Percentiles rank a stretch among this genome's conserved stretches.
Conservation (phyloP, 495 filamentous ascomycete genomes). For the Aspergillus coremiiformis region DNA sequence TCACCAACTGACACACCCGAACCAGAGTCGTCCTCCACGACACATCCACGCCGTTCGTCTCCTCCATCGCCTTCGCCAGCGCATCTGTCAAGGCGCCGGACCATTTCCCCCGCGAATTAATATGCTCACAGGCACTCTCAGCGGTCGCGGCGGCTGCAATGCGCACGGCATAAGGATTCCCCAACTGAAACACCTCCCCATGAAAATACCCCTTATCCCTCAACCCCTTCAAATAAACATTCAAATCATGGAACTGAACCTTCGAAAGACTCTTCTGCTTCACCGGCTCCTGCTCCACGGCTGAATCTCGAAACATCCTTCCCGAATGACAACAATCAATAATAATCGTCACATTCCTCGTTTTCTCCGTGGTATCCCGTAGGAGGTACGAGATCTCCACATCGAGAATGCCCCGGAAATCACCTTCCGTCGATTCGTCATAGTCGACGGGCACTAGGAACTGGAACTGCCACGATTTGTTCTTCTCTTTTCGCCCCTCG, state of each 20-base stretch:
- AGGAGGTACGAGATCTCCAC: slow-evolving; percentile 6
- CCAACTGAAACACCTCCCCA: not conserved
- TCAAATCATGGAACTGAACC: not conserved
- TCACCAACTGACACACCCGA: not conserved
- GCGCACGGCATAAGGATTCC: not conserved
- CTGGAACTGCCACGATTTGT: not conserved
- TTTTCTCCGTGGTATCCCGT: slow-evolving; percentile 1
- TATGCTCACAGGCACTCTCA: slow-evolving; percentile 1
- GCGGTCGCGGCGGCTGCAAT: not conserved
- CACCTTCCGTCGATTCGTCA: not conserved
- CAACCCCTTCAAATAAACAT: not conserved
- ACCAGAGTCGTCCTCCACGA: not conserved
- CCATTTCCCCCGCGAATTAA: not conserved
- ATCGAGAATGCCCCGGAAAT: slow-evolving; percentile 4
- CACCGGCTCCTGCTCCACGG: not conserved
- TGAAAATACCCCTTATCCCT: not conserved
- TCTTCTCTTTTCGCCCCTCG: not conserved
- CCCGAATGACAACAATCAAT: slow-evolving; percentile 7
- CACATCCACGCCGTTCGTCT: not conserved
- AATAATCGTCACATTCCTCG: slow-evolving; percentile 3
- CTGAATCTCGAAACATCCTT: not conserved
- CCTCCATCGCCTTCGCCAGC: not conserved
- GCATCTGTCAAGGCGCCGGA: not conserved
- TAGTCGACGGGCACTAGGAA: slow-evolving; percentile 5
- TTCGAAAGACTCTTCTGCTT: not conserved